Conservation (phyloP, 306 rosid genomes). For the Hylodesmum podocarpum region DNA sequence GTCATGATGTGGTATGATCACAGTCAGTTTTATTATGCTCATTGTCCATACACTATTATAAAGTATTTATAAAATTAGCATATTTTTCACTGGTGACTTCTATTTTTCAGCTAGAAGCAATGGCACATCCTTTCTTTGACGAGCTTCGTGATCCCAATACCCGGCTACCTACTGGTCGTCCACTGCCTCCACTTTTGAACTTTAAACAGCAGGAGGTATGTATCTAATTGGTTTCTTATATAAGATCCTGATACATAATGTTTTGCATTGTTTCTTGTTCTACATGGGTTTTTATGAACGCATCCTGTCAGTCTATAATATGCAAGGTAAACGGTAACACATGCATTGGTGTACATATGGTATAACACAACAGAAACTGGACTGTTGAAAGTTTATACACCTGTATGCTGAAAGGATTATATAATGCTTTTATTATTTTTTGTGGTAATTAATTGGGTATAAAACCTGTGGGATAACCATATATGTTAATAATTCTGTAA, state of each 20-base stretch:
- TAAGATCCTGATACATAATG: background rate
- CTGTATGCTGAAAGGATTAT: background rate
- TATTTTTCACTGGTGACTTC: constrained; percentile 25
- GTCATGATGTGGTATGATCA: constrained; percentile 14
- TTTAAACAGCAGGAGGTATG: constrained; percentile 94
- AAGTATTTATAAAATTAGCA: constrained; percentile 6
- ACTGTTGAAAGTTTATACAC: background rate
- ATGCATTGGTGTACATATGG: background rate
- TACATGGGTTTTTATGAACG: background rate
- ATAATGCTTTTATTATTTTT: background rate
- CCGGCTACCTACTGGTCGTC: constrained; percentile 84
- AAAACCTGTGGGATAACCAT: background rate
- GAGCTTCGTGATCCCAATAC: constrained; percentile 91
- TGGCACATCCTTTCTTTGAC: constrained; percentile 88
- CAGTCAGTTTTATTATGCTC: background rate
- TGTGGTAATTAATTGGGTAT: background rate
- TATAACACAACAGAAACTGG: background rate
- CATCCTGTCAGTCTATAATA: background rate
- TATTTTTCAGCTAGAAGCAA: constrained; percentile 80
- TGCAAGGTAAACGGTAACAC: background rate
- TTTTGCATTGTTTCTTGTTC: background rate
- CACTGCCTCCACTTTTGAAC: constrained; percentile 81
- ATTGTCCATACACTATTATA: constrained; percentile 14
- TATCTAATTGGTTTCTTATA: constrained; percentile 30
- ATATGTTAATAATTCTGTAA: background rate